Evolutionary conservation across 306 rosid species (phyloP).

Genomic region (Chamaecrista fasciculata): DNA sequence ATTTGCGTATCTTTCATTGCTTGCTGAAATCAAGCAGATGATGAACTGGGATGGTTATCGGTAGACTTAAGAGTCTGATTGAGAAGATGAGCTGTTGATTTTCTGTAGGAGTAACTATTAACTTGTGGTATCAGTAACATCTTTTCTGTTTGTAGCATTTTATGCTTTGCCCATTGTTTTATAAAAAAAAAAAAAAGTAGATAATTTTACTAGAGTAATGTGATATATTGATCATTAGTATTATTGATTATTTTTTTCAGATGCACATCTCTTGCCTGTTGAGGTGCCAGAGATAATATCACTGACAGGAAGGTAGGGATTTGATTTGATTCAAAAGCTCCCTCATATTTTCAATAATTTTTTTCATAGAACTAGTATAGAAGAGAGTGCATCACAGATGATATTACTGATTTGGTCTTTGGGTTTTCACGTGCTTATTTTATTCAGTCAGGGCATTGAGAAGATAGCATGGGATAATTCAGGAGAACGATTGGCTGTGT

Average conservation of each 20-base stretch:
- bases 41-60: conserved; percentile 14
- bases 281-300: conserved; percentile 79
- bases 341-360: background rate
- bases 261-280: conserved; percentile 83
- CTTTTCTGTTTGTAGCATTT: conserved; percentile 1
- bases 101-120: background rate
- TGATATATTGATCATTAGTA: conserved; percentile 11
- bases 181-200: no score
- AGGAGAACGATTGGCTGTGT: conserved; percentile 92
- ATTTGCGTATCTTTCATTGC: conserved; percentile 2
- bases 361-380: background rate
- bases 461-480: conserved; percentile 96
- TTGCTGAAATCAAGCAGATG: conserved; percentile 10
- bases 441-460: conserved; percentile 76
- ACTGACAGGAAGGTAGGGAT: conserved; percentile 70
- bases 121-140: background rate
- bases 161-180: background rate
- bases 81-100: background rate
- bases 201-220: background rate
- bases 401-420: conserved; percentile 9
- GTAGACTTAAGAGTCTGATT: conserved; percentile 13
- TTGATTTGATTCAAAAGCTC: conserved; percentile 6
- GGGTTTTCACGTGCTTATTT: conserved; percentile 23
- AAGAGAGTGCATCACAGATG: conserved; percentile 2
- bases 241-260: conserved; percentile 43